A percentile compares a stretch with the other conserved stretches of the same genome.
phyloP scores from a whole-genome alignment of 768 basidiomycete genomes.

The Royoungia palumana region DNA sequence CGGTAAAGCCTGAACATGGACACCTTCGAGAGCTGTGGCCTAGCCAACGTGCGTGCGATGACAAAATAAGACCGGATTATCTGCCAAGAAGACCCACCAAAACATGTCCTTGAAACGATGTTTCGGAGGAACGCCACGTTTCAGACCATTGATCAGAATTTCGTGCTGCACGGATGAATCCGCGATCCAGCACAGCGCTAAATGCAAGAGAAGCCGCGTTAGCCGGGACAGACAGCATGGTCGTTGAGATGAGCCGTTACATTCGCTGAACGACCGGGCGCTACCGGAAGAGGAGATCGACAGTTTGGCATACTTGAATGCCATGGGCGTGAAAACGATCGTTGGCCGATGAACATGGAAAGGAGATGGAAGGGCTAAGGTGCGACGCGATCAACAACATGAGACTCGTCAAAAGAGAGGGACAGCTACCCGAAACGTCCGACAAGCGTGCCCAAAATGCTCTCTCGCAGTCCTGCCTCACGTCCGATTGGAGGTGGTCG shows the following conservation, averaged over 20 bases:
- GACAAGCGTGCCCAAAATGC: constrained; percentile 61
- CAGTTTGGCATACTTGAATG: constrained; percentile 56
- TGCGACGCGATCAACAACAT: background rate
- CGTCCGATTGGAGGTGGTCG: constrained; percentile 33
- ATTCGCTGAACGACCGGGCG: constrained; percentile 62
- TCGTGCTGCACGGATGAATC: constrained; percentile 48
- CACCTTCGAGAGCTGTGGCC: constrained; percentile 52
- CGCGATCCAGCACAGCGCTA: constrained; percentile 72
- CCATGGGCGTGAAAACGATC: constrained; percentile 55
- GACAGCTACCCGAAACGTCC: constrained; percentile 37
- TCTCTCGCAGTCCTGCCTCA: constrained; percentile 61
- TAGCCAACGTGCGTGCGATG: constrained; percentile 19
- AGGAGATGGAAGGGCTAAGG: constrained; percentile 42
- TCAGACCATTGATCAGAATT: constrained; percentile 75
- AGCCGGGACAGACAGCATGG: background rate
- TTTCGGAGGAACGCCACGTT: constrained; percentile 72
- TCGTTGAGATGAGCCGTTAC: constrained; percentile 35
- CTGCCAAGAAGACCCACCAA: constrained; percentile 41
- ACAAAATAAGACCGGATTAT: background rate
- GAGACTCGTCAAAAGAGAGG: background rate
- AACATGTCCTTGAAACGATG: constrained; percentile 60
- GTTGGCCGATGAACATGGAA: constrained; percentile 50
- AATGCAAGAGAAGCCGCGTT: background rate
- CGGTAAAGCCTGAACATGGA: constrained; percentile 50
- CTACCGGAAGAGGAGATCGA: constrained; percentile 33